Evolutionary conservation across 495 filamentous ascomycete genomes (phyloP).

Genomic region (Penicillium ochrochloron): DNA sequence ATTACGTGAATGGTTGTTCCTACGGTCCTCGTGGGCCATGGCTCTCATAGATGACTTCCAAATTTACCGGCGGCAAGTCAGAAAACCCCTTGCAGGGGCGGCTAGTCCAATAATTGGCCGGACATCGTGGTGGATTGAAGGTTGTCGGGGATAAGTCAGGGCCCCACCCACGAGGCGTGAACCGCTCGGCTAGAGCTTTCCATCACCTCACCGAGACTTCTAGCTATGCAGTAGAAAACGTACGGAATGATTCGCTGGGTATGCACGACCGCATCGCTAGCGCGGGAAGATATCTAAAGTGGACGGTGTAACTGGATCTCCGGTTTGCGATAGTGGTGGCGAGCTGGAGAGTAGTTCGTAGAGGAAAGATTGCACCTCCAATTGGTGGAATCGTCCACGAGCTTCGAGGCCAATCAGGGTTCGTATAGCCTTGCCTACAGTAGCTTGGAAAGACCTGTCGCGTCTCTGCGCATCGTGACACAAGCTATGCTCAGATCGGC

Average conservation of each 20-base stretch:
- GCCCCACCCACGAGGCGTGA: constrained; percentile 19
- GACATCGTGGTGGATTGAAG: constrained; percentile 16
- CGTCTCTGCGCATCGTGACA: not conserved
- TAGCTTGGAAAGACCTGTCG: not conserved
- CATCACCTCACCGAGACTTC: constrained; percentile 15
- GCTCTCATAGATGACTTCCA: not conserved
- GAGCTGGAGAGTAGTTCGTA: constrained; percentile 4
- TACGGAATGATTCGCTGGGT: not conserved
- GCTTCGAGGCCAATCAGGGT: not conserved
- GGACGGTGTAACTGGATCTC: not conserved
- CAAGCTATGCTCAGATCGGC: not conserved
- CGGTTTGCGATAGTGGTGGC: not conserved
- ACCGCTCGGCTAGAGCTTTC: constrained; percentile 20
- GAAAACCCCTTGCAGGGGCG: constrained; percentile 23
- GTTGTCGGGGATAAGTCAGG: constrained; percentile 18
- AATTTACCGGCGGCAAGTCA: constrained; percentile 24
- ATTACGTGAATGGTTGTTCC: constrained; percentile 1
- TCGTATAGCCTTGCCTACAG: not conserved
- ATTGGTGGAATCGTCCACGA: not conserved
- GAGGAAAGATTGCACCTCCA: not conserved
- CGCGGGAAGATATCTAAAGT: not conserved
- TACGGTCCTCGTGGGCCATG: not conserved
- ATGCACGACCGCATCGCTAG: not conserved
- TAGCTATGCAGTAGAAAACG: not conserved
- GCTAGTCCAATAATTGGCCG: constrained; percentile 18